Evolutionary conservation across 176 grass and related monocot species (phyloP).

Genomic region (Alloteropsis semialata): DNA sequence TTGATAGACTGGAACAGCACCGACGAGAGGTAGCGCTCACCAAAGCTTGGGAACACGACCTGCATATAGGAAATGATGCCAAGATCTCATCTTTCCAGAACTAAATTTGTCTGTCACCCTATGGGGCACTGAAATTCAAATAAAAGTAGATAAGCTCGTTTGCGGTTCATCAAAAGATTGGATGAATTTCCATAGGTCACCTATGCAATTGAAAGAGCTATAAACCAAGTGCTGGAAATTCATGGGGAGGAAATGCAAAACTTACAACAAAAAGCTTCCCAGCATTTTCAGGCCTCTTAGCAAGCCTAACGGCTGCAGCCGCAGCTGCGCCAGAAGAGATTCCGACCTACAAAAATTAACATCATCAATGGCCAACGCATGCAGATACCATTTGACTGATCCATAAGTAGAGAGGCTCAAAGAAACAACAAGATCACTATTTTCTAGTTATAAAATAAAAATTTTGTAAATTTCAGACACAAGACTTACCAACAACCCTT

Average conservation of each 20-base stretch:
- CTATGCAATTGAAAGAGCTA: background rate
- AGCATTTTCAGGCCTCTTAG: slow-evolving; percentile 68
- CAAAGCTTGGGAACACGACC: slow-evolving; percentile 64
- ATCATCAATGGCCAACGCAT: background rate
- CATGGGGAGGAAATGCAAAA: background rate
- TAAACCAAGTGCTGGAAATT: background rate
- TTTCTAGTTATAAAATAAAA: slow-evolving; percentile 3
- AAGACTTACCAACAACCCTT: slow-evolving; percentile 72
- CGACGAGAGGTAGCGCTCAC: slow-evolving; percentile 63
- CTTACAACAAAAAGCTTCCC: slow-evolving; percentile 96
- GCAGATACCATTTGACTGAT: background rate
- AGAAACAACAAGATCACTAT: background rate
- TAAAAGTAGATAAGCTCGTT: background rate
- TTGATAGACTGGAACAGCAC: slow-evolving; percentile 63
- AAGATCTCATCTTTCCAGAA: background rate
- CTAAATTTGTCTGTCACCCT: background rate
- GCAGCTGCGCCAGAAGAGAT: slow-evolving; percentile 89
- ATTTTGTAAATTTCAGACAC: background rate
- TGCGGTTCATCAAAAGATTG: background rate
- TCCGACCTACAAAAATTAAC: slow-evolving; percentile 55
- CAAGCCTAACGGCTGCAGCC: slow-evolving; percentile 67
- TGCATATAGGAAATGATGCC: slow-evolving; percentile 6
- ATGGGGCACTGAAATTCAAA: background rate
- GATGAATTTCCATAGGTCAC: background rate
- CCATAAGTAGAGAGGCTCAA: background rate